Conservation (phyloP, 2,329 filamentous ascomycete genomes). For the Neonectria hederae region DNA sequence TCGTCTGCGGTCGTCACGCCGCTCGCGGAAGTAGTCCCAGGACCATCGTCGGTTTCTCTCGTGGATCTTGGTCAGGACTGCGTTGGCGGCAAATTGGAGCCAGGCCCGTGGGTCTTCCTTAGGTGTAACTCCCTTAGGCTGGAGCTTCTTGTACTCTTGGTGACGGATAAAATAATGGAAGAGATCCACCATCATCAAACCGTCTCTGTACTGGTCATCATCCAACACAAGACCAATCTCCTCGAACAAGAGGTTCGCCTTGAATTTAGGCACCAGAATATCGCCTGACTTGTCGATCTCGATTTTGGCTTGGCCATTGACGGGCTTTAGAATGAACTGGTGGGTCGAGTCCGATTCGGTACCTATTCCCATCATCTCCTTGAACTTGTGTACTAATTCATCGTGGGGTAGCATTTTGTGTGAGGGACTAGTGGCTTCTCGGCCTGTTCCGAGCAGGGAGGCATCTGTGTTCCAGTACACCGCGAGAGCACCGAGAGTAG, state of each 20-base stretch:
- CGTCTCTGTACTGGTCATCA: slow-evolving; percentile 96
- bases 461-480: slow-evolving; percentile 99
- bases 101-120: slow-evolving; percentile 94
- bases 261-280: slow-evolving; percentile 81
- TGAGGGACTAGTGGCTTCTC: slow-evolving; percentile 62
- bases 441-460: slow-evolving; percentile 81
- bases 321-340: slow-evolving; percentile 95
- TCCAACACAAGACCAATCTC: slow-evolving; percentile 98
- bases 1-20: slow-evolving; percentile 84
- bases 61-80: slow-evolving; percentile 92
- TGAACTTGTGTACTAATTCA: slow-evolving; percentile 81
- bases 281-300: slow-evolving; percentile 95
- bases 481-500: slow-evolving; percentile 86
- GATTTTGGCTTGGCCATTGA: slow-evolving; percentile 93
- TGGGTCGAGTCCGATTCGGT: slow-evolving; percentile 70
- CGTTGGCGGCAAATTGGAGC: slow-evolving; percentile 90
- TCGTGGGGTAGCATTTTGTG: slow-evolving; percentile 74
- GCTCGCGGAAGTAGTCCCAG: slow-evolving; percentile 94
- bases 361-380: slow-evolving; percentile 78
- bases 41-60: slow-evolving; percentile 93
- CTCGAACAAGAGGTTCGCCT: slow-evolving; percentile 91
- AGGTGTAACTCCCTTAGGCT: slow-evolving; percentile 81
- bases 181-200: slow-evolving; percentile 95
- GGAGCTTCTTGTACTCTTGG: slow-evolving; percentile 93
- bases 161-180: slow-evolving; percentile 99